Conservation (phyloP, 139 green algal genomes). For the Trebouxia sp. region DNA sequence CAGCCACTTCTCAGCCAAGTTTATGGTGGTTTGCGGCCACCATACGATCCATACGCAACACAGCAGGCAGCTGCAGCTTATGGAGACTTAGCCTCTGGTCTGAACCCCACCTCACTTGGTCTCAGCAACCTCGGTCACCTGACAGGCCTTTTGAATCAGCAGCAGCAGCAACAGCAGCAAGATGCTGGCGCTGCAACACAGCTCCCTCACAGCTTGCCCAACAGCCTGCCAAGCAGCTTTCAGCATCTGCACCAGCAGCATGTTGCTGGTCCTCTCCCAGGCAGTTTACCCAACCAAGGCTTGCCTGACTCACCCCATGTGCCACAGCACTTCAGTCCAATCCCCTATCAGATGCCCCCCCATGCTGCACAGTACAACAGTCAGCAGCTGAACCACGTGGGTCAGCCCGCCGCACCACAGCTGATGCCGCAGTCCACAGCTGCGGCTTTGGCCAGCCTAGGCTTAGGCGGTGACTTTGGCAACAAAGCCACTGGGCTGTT, state of each 20-base stretch:
- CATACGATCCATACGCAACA: background rate
- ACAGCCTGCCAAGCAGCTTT: background rate
- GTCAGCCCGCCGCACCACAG: background rate
- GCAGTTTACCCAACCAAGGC: constrained; percentile 9
- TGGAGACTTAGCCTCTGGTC: background rate
- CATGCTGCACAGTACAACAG: background rate
- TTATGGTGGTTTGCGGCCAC: background rate
- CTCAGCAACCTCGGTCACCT: background rate
- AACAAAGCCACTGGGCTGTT: background rate
- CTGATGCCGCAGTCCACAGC: constrained; percentile 2
- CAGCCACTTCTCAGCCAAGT: constrained; percentile 19
- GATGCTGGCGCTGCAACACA: background rate
- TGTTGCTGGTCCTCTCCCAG: too few species aligned
- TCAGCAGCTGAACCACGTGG: background rate
- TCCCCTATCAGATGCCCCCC: constrained; percentile 10
- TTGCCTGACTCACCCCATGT: constrained; percentile 13
- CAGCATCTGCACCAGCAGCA: too few species aligned
- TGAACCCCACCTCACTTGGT: background rate
- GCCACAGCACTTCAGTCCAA: background rate
- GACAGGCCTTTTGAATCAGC: constrained; percentile 11
- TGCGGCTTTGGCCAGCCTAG: constrained; percentile 3
- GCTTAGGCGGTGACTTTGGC: background rate
- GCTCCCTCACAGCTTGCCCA: constrained; percentile 19
- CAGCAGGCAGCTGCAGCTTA: background rate
- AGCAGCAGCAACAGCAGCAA: background rate